Base-by-base conservation (phyloP, 2,329 filamentous ascomycete genomes). In the Colletotrichum sp. region DNA sequence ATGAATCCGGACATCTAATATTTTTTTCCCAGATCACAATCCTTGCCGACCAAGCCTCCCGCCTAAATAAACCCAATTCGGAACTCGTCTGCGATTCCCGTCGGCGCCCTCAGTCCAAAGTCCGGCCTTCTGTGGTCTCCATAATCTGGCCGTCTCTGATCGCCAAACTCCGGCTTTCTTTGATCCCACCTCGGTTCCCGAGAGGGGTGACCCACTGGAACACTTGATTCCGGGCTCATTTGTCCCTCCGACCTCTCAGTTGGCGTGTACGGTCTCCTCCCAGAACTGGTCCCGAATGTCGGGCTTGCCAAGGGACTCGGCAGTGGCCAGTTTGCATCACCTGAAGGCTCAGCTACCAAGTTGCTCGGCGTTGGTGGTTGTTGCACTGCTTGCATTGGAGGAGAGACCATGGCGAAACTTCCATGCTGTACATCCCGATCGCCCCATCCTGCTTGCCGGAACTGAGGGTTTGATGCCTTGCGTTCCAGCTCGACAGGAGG, bases 11-110 rank as follows among this genome's bases (percentile, higher is more conserved):
- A 10, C 18, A n/a, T 49, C 44, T 21, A 49, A 49, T 21, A 1
- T 13, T 21, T 10, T 44, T 2, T 6, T 1, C 0, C n/a, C 44
- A 49, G 44, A 21, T 21, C 44, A 49, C 0, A 21, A 1, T 21
- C 44, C 62, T 64, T 13, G 1, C 28, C 16, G n/a, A 44, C n/a
- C 24, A 2, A 16, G 1, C 34, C 30, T 1, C 13, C 4, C 32
- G 21, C 67, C 34, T 69, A 78, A 26, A 78, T 78, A 62, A 78
- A 78, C 3, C 75, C 75, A n/a, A 78, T 28, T 15, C 72, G 68
- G 34, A 77, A 78, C 44, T 78, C 77, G 32, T 78, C 77, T 30
- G 77, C 77, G 13, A 78, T 77, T 5, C 77, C 77, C 30, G 77
- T 78, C 13, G 77, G 77, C 26, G 75, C 77, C 8, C 77, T 69